These are phyloP conservation scores for Scenedesmus sp. DNA, from an alignment of 163 green algal genomes.

Conservation along the genomic window DNA sequence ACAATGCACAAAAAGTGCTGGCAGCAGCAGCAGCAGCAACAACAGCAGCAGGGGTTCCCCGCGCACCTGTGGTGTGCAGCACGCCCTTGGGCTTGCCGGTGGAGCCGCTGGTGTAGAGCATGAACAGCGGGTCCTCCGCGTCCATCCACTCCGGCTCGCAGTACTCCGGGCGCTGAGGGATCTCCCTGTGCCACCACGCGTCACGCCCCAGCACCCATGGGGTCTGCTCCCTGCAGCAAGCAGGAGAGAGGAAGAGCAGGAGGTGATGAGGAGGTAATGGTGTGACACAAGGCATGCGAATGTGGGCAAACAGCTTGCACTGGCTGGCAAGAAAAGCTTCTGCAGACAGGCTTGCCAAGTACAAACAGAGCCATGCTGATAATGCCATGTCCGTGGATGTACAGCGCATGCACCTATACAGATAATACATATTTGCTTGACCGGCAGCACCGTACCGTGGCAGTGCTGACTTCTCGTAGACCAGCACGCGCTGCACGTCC, in stretches of 20 bases:
- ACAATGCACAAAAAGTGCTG: too few species aligned
- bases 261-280: neutral
- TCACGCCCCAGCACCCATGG: conserved; percentile 71
- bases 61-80: conserved; percentile 86
- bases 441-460: conserved; percentile 6
- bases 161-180: conserved; percentile 58
- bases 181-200: conserved; percentile 87
- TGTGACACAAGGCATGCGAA: neutral
- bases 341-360: too few species aligned
- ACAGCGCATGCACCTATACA: neutral
- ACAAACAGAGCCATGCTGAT: too few species aligned
- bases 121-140: conserved; percentile 92
- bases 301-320: neutral
- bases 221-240: conserved; percentile 48
- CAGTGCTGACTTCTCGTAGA: conserved; percentile 62
- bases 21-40: neutral
- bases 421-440: neutral
- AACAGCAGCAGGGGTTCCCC: neutral
- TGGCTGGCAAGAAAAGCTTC: too few species aligned
- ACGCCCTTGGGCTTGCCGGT: conserved; percentile 98
- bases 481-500: conserved; percentile 62
- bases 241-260: neutral
- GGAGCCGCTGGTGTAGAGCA: conserved; percentile 88
- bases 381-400: neutral
- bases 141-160: conserved; percentile 89